Evolutionary conservation across 805 yeast species (phyloP), one percentile per base, ranked within the genome.

Genomic region (Zygotorulaspora sp.): DNA sequence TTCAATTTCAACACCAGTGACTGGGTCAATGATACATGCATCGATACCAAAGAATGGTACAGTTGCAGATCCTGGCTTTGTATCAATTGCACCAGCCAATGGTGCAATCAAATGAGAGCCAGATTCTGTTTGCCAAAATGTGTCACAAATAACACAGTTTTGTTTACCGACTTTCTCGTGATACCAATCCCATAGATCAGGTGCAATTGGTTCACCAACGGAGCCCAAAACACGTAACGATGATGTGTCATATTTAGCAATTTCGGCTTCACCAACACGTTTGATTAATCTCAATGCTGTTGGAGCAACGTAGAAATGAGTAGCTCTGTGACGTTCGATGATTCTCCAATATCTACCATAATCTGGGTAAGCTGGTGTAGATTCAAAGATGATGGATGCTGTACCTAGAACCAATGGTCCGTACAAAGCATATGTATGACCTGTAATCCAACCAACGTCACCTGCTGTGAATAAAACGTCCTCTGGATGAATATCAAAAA

Each of bases 111-210:
- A 73, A 61, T 90, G 97, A 23, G 96, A 83, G 39, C 98, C 98
- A 10, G 95, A 82, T 70, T 92, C 98, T 25, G 97, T 92, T 71
- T 89, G 96, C 98, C 98, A 92, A 76, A 88, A 88, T 31, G 98
- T 92, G 68, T 92, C 98, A 55, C 86, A 80, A 52, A 90, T 81
- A 56, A 88, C 95, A 58, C 95, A 85, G 61, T 85, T 75, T 43
- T 79, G 78, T 55, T 88, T 83, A 58, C 98, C 98, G 55, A 92
- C 80, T 62, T 84, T 77, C 54, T 85, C 90, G 62, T 84, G 78
- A 68, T 92, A 92, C 98, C 98, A 92, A 63, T 87, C 94, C 97
- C 97, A 92, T 51, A 92, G 80, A 63, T 92, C 98, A 43, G 95
- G 87, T 32, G 97, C 94, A 63, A 90, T 90, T 51, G 98, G 97